Percentiles rank a stretch among this genome's conserved stretches.
Evolutionary conservation across 2,329 filamentous ascomycete species (phyloP).

Genomic region (Fonsecaea pugnacius): DNA sequence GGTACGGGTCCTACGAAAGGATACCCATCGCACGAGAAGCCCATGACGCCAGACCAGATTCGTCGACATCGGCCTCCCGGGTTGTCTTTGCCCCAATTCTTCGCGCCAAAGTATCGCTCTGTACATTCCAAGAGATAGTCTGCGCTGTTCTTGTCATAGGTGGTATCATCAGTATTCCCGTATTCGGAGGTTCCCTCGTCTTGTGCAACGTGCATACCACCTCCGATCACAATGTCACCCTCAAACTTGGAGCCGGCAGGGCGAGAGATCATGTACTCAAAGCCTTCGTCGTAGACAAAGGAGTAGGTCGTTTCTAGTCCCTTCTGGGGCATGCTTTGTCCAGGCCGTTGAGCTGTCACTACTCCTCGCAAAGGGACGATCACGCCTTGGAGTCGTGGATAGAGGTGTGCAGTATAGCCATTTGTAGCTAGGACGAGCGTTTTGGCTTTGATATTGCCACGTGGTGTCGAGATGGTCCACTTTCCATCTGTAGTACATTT

Average conservation of each 20-base stretch:
- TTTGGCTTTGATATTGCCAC: slow-evolving; percentile 49
- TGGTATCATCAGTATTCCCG: slow-evolving; percentile 39
- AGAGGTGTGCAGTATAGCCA: slow-evolving; percentile 56
- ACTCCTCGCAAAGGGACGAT: slow-evolving; percentile 59
- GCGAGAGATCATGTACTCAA: slow-evolving; percentile 46
- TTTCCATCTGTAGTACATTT: slow-evolving; percentile 14
- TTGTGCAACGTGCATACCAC: slow-evolving; percentile 32
- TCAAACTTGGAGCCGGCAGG: slow-evolving; percentile 36
- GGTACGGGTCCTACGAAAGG: slow-evolving; percentile 58
- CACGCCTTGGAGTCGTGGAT: slow-evolving; percentile 51
- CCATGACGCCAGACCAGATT: slow-evolving; percentile 64
- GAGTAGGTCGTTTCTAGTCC: slow-evolving; percentile 37
- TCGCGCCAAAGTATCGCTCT: slow-evolving; percentile 40
- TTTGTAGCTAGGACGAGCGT: slow-evolving; percentile 60
- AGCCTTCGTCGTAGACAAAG: slow-evolving; percentile 41
- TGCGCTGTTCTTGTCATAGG: slow-evolving; percentile 37
- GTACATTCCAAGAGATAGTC: slow-evolving; percentile 38
- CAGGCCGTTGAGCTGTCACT: slow-evolving; percentile 51
- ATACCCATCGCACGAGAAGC: slow-evolving; percentile 58
- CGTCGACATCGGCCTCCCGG: slow-evolving; percentile 50
- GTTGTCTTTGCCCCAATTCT: slow-evolving; percentile 51
- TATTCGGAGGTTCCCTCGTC: slow-evolving; percentile 30
- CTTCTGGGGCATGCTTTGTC: slow-evolving; percentile 36
- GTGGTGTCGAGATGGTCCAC: slow-evolving; percentile 47
- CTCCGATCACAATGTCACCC: slow-evolving; percentile 43